These are phyloP conservation scores for Ophiostoma ulmi DNA, from an alignment of 2,329 filamentous ascomycete genomes.

Conservation along the genomic window DNA sequence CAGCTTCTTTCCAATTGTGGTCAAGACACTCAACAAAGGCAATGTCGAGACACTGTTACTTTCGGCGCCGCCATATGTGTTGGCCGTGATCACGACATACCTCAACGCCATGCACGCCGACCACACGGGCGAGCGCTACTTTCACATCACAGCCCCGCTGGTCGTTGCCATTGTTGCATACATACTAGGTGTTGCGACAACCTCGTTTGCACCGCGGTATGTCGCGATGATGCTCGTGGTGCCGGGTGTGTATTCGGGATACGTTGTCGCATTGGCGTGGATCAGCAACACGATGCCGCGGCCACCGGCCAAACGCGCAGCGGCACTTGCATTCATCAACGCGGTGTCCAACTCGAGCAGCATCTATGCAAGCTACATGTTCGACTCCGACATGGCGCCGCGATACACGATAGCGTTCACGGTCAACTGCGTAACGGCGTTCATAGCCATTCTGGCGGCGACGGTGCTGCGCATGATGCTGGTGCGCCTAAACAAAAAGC, in stretches of 20 bases:
- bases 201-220: conserved; percentile 57
- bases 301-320: conserved; percentile 65
- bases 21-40: conserved; percentile 60
- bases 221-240: conserved; percentile 68
- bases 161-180: conserved; percentile 58
- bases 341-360: conserved; percentile 62
- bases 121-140: conserved; percentile 64
- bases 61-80: conserved; percentile 60
- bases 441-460: conserved; percentile 59
- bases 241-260: conserved; percentile 50
- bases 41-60: conserved; percentile 57
- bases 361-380: conserved; percentile 59
- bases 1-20: conserved; percentile 64
- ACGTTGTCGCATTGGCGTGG: conserved; percentile 66
- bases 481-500: conserved; percentile 60
- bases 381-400: conserved; percentile 38
- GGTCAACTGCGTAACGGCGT: conserved; percentile 62
- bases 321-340: conserved; percentile 71
- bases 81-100: conserved; percentile 57
- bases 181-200: conserved; percentile 62
- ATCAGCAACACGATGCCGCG: conserved; percentile 70
- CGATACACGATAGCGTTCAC: conserved; percentile 55
- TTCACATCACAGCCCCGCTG: conserved; percentile 60
- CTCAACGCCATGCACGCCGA: conserved; percentile 67
- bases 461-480: conserved; percentile 59